These are phyloP conservation scores for Salicornia ramosissima DNA, from an alignment of 148 eudicot species.

Conservation along the genomic window DNA sequence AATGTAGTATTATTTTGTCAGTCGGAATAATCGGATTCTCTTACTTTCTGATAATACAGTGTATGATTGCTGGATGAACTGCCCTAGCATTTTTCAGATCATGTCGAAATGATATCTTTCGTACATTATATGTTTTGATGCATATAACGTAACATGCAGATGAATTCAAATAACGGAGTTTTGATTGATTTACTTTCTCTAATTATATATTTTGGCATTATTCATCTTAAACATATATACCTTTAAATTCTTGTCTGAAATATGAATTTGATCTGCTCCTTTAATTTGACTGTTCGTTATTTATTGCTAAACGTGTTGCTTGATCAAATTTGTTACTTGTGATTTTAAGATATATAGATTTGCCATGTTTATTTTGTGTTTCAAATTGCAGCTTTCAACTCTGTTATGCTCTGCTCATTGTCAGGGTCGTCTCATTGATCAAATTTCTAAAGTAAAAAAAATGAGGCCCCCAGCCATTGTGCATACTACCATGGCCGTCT, in stretches of 20 bases:
- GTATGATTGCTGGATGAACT: background rate
- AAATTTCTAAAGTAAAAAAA: no score
- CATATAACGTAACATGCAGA: background rate
- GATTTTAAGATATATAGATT: no score
- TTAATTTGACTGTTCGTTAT: no score
- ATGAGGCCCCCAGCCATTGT: no score
- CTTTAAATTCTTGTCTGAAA: background rate
- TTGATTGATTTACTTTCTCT: background rate
- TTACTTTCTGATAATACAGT: background rate
- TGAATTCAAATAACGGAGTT: no score
- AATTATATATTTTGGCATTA: background rate
- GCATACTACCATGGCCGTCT: no score
- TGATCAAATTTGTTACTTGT: background rate
- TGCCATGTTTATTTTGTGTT: background rate
- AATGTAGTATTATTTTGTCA: no score
- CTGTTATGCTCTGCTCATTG: background rate
- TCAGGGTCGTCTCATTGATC: no score
- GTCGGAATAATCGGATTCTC: no score
- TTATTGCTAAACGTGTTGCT: background rate
- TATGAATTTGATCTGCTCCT: background rate
- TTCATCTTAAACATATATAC: background rate
- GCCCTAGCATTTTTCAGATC: background rate
- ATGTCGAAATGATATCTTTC: background rate
- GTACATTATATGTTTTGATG: background rate
- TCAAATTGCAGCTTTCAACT: background rate